Conservation (phyloP, 306 rosid genomes). For the Cucumis sativus region Cucumber_9930_V3 NC_026660.2:28451501-28452000, state of each 20-base stretch:
- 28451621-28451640: constrained; percentile 93
- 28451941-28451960: constrained; percentile 94
- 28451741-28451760: constrained; percentile 88
- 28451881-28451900: not conserved
- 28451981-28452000: constrained; percentile 82
- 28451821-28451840: not conserved
- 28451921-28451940: constrained; percentile 88
- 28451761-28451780: constrained; percentile 87
- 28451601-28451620: constrained; percentile 87
- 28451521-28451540: constrained; percentile 47
- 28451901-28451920: constrained; percentile 1
- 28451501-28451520: not conserved
- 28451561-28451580: constrained; percentile 76
- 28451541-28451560: constrained; percentile 49
- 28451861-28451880: not conserved
- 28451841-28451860: not conserved
- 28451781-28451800: not conserved
- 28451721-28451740: constrained; percentile 75
- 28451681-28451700: constrained; percentile 92
- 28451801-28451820: constrained; percentile 3
- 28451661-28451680: constrained; percentile 85
- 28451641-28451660: constrained; percentile 82
- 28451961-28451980: constrained; percentile 91
- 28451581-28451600: constrained; percentile 77
- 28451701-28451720: constrained; percentile 89